These are phyloP conservation scores for Kurtzmaniella quercitrusa DNA, from an alignment of 1,139 yeast genomes.

Conservation along the genomic window DNA sequence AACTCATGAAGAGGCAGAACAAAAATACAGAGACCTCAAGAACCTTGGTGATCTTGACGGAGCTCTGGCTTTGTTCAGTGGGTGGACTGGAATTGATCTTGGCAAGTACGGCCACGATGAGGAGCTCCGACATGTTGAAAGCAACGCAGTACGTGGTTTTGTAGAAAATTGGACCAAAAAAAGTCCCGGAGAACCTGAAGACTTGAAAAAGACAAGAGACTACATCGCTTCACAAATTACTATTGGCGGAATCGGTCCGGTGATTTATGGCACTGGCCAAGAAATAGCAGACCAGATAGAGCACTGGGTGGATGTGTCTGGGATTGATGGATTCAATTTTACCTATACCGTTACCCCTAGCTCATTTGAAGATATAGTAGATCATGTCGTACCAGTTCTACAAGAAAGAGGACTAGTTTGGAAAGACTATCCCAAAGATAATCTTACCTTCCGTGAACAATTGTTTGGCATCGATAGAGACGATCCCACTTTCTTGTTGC, in stretches of 20 bases:
- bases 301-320: conserved; percentile 27
- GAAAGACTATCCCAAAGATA: conserved; percentile 25
- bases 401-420: conserved; percentile 23
- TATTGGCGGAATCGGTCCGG: conserved; percentile 30
- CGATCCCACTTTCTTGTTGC: conserved; percentile 18
- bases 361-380: conserved; percentile 25
- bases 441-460: conserved; percentile 23
- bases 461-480: conserved; percentile 22
- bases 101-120: conserved; percentile 25
- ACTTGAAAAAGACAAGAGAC: conserved; percentile 23
- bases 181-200: conserved; percentile 23
- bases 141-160: conserved; percentile 28
- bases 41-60: conserved; percentile 36
- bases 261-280: conserved; percentile 20
- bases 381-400: conserved; percentile 23
- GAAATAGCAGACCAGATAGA: conserved; percentile 26
- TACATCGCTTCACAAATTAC: conserved; percentile 24
- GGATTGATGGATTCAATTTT: conserved; percentile 28
- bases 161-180: conserved; percentile 29
- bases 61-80: conserved; percentile 33
- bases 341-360: conserved; percentile 26
- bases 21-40: conserved; percentile 25
- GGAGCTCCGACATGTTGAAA: conserved; percentile 24
- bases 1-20: conserved; percentile 33
- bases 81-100: conserved; percentile 36